phyloP scores from a whole-genome alignment of 495 filamentous ascomycete genomes.

The Neurospora intermedia region DNA sequence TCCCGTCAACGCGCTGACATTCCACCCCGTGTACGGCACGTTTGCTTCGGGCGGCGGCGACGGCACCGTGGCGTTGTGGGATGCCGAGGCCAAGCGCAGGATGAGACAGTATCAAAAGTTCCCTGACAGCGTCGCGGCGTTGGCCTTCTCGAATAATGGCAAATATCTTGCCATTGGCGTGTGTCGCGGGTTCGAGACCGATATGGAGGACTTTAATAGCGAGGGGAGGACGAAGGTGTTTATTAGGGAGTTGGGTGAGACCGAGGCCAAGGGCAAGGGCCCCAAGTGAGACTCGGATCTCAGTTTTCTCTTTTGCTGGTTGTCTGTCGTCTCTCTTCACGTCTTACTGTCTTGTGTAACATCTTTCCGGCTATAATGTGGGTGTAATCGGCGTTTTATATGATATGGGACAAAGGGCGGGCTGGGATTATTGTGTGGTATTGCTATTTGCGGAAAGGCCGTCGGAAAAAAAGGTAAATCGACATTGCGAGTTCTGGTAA shows the following conservation, averaged over 20 bases:
- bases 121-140: constrained; percentile 60
- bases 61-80: constrained; percentile 91
- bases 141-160: constrained; percentile 70
- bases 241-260: constrained; percentile 72
- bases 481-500: background rate
- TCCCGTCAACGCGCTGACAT: constrained; percentile 86
- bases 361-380: background rate
- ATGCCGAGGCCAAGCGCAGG: constrained; percentile 81
- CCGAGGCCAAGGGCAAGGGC: constrained; percentile 84
- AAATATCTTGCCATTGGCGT: constrained; percentile 73
- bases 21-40: constrained; percentile 83
- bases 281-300: constrained; percentile 28
- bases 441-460: background rate
- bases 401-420: background rate
- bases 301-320: background rate
- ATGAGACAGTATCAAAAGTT: constrained; percentile 85
- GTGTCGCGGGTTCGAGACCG: constrained; percentile 88
- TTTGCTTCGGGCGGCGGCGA: constrained; percentile 93
- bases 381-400: background rate
- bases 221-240: constrained; percentile 66
- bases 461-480: background rate
- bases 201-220: constrained; percentile 61
- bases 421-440: background rate
- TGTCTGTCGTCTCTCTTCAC: background rate
- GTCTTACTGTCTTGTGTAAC: background rate